A percentile compares a stretch with the other conserved stretches of the same genome.
Evolutionary conservation across 345 rosid species (phyloP).

Genomic region (Combretum micranthum): DNA sequence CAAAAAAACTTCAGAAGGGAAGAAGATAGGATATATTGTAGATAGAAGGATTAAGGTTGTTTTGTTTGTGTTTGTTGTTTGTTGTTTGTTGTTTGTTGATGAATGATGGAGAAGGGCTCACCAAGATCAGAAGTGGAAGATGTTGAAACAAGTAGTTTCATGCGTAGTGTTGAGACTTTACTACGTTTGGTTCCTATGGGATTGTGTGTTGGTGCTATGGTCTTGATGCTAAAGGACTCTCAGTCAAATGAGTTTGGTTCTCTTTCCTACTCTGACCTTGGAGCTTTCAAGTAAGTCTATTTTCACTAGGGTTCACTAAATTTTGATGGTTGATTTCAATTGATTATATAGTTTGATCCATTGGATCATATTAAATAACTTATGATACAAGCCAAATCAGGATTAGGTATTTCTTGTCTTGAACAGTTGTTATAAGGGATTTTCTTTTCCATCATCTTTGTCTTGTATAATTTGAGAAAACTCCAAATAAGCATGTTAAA

Average conservation of each 20-base stretch:
- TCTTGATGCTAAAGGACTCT: conserved; percentile 64
- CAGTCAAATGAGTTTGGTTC: conserved; percentile 62
- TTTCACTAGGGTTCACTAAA: background rate
- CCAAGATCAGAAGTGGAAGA: background rate
- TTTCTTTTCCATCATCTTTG: too few species aligned
- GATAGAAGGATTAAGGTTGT: background rate
- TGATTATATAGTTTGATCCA: too few species aligned
- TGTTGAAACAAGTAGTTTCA: background rate
- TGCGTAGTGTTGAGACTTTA: conserved; percentile 39
- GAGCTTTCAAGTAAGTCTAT: conserved; percentile 55
- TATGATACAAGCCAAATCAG: too few species aligned
- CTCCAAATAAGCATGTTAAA: too few species aligned
- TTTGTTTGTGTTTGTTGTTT: background rate
- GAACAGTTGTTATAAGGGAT: too few species aligned
- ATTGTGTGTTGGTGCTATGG: conserved; percentile 51
- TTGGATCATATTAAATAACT: too few species aligned
- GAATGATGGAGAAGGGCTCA: too few species aligned
- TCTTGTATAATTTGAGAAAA: too few species aligned
- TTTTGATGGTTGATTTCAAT: background rate
- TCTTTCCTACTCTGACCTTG: conserved; percentile 65
- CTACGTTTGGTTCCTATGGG: conserved; percentile 55
- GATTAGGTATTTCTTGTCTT: too few species aligned
- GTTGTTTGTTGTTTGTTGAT: background rate
- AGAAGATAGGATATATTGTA: too few species aligned
- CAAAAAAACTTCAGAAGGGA: too few species aligned